These are phyloP conservation scores for Taiozyma onychis DNA, from an alignment of 1,139 yeast species.

Conservation along the genomic window DNA sequence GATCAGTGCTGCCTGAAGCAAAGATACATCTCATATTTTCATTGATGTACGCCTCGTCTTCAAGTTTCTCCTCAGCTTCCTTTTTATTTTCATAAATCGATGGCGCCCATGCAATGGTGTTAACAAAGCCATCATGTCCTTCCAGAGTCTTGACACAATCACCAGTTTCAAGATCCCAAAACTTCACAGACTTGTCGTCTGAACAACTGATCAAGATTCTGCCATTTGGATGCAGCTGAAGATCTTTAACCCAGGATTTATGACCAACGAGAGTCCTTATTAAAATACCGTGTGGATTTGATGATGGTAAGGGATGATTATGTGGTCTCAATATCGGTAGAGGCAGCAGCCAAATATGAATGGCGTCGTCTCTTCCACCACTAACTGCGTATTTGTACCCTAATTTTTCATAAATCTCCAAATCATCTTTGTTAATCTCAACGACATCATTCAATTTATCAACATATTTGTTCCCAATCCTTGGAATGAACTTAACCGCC, in stretches of 20 bases:
- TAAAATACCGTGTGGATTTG: conserved; percentile 55
- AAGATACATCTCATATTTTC: conserved; percentile 48
- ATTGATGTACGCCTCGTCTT: conserved; percentile 20
- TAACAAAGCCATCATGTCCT: conserved; percentile 74
- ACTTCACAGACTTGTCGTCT: conserved; percentile 70
- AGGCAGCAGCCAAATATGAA: conserved; percentile 75
- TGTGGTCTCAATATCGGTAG: conserved; percentile 51
- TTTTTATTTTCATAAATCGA: conserved; percentile 25
- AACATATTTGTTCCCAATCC: conserved; percentile 35
- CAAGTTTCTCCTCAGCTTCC: conserved; percentile 5
- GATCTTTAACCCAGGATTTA: conserved; percentile 78
- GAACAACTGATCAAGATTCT: conserved; percentile 64
- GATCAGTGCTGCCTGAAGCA: conserved; percentile 58
- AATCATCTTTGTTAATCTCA: conserved; percentile 16
- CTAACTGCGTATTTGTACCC: conserved; percentile 70
- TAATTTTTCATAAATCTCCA: conserved; percentile 31
- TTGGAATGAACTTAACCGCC: conserved; percentile 63
- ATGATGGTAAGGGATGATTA: conserved; percentile 52
- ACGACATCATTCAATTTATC: conserved; percentile 35
- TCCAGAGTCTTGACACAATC: conserved; percentile 49
- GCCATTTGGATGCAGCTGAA: conserved; percentile 74
- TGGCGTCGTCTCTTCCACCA: conserved; percentile 74
- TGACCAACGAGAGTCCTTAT: conserved; percentile 63
- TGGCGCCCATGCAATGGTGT: conserved; percentile 57
- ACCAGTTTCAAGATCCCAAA: conserved; percentile 71